A percentile compares a stretch with the other conserved stretches of the same genome.
phyloP scores from a whole-genome alignment of 441 rosid species.

The Erodium trifolium region DNA sequence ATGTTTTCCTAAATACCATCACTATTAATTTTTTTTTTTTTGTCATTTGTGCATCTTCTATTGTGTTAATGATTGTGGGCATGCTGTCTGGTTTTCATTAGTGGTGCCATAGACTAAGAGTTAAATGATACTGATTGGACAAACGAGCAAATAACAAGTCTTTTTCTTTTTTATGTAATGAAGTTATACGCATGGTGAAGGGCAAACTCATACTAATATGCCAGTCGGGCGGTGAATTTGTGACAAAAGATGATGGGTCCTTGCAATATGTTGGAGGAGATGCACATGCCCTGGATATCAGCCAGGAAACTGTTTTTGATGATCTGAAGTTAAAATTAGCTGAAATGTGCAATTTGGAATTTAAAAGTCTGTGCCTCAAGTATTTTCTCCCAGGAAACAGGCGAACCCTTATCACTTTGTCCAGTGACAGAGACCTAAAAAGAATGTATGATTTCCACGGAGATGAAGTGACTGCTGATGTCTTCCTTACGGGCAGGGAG shows the following conservation, averaged over 20 bases:
- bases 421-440: constrained; percentile 66
- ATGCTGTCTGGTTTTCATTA: not conserved
- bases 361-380: constrained; percentile 58
- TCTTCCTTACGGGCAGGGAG: constrained; percentile 49
- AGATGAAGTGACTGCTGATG: constrained; percentile 64
- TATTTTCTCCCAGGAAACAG: constrained; percentile 82
- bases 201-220: constrained; percentile 85
- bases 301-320: constrained; percentile 50
- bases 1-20: not conserved
- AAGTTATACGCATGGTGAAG: constrained; percentile 46
- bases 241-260: constrained; percentile 51
- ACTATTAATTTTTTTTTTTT: too few relatives aligned
- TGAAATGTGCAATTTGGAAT: constrained; percentile 54
- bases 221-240: constrained; percentile 72
- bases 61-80: not conserved
- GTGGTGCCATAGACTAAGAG: not conserved
- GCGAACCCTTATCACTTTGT: constrained; percentile 59
- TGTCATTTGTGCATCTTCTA: not conserved
- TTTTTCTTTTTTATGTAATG: constrained; percentile 19
- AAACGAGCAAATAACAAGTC: not conserved
- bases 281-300: constrained; percentile 74
- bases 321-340: constrained; percentile 70
- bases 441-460: constrained; percentile 72
- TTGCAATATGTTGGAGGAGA: constrained; percentile 73
- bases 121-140: too few relatives aligned